phyloP scores from a whole-genome alignment of 176 grass and related monocot genomes.

The Triticum aestivum region IWGSC_CS_RefSeq_v2.1 NC_057806.1:423107185-423107684 shows the following conservation, averaged over 20 bases:
- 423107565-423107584: background rate
- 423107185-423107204: slow-evolving; percentile 85
- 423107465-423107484: background rate
- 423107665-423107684: too few species aligned
- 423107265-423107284: background rate
- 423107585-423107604: background rate
- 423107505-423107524: background rate
- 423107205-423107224: slow-evolving; percentile 91
- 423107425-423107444: background rate
- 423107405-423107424: background rate
- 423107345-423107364: background rate
- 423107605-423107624: too few species aligned
- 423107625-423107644: too few species aligned
- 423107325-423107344: background rate
- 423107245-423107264: slow-evolving; percentile 58
- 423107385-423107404: background rate
- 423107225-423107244: slow-evolving; percentile 87
- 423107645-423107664: too few species aligned
- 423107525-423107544: background rate
- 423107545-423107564: background rate
- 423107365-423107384: background rate
- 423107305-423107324: background rate
- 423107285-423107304: background rate
- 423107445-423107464: background rate
- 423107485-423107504: background rate